A percentile compares a stretch with the other conserved stretches of the same genome.
phyloP scores from a whole-genome alignment of 257 asterid species.

The Ilex aquifolium region DNA sequence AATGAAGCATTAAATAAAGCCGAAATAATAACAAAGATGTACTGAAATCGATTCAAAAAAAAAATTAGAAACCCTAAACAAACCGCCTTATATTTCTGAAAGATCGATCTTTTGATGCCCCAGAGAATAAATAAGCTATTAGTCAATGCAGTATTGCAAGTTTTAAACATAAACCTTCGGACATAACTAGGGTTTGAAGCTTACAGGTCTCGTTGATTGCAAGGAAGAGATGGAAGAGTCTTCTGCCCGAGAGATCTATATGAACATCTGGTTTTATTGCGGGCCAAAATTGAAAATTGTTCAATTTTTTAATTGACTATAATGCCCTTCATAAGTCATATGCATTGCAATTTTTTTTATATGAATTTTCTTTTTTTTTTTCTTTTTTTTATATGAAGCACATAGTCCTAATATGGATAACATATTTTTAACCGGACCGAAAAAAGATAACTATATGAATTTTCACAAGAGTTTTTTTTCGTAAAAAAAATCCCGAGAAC shows the following conservation, averaged over 20 bases:
- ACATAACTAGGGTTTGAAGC: slow-evolving; percentile 36
- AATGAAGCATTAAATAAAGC: too few species aligned
- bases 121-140: background rate
- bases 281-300: slow-evolving; percentile 7
- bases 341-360: background rate
- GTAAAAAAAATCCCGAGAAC: too few species aligned
- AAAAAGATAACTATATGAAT: too few species aligned
- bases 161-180: background rate
- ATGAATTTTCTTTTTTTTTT: slow-evolving; percentile 5
- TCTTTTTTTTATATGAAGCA: too few species aligned
- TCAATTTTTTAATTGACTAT: too few species aligned
- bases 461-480: too few species aligned
- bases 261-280: slow-evolving; percentile 14
- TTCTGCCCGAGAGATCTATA: slow-evolving; percentile 22
- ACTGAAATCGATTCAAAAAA: background rate
- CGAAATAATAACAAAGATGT: too few species aligned
- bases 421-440: too few species aligned
- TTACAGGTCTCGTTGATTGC: slow-evolving; percentile 23
- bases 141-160: too few species aligned
- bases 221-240: slow-evolving; percentile 8
- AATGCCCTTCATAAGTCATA: too few species aligned
- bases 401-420: too few species aligned
- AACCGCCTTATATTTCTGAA: slow-evolving; percentile 9
- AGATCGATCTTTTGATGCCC: slow-evolving; percentile 27
- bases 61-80: slow-evolving; percentile 6